phyloP scores from a whole-genome alignment of 495 filamentous ascomycete genomes.

The Penicillium lagena region DNA sequence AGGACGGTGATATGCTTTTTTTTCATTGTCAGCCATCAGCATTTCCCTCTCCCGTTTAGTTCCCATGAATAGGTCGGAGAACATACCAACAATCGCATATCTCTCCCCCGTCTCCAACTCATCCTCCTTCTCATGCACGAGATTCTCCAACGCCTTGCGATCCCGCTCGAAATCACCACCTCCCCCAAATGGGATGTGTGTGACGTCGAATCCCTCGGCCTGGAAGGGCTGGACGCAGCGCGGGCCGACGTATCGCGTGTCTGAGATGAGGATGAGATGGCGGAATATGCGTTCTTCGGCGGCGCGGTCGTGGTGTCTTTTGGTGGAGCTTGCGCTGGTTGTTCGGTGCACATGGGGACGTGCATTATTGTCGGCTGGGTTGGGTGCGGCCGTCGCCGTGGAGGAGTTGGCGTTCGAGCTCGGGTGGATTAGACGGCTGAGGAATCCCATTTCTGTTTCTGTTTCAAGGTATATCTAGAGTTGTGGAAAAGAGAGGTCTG shows the following conservation, averaged over 20 bases:
- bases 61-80: not conserved
- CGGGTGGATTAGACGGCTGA: not conserved
- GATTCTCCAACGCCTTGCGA: conserved; percentile 34
- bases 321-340: conserved; percentile 8
- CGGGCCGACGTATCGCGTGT: conserved; percentile 51
- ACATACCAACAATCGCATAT: conserved; percentile 42
- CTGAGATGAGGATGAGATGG: conserved; percentile 54
- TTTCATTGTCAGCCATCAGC: too few relatives aligned
- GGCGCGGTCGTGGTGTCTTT: conserved; percentile 3
- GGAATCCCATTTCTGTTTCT: too few relatives aligned
- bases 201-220: conserved; percentile 58
- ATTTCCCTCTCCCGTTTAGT: too few relatives aligned
- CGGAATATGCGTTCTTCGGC: conserved; percentile 13
- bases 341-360: conserved; percentile 2
- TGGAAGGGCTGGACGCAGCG: conserved; percentile 48
- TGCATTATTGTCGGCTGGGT: not conserved
- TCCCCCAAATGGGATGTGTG: conserved; percentile 49
- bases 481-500: not conserved
- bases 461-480: too few relatives aligned
- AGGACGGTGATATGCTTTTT: conserved; percentile 50
- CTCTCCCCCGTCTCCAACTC: conserved; percentile 37
- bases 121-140: conserved; percentile 38
- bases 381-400: too few relatives aligned
- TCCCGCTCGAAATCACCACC: conserved; percentile 35
- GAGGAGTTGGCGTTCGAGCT: not conserved